These are phyloP conservation scores for Begonia peltatifolia DNA, from an alignment of 306 rosid species.

Conservation along the genomic window DNA sequence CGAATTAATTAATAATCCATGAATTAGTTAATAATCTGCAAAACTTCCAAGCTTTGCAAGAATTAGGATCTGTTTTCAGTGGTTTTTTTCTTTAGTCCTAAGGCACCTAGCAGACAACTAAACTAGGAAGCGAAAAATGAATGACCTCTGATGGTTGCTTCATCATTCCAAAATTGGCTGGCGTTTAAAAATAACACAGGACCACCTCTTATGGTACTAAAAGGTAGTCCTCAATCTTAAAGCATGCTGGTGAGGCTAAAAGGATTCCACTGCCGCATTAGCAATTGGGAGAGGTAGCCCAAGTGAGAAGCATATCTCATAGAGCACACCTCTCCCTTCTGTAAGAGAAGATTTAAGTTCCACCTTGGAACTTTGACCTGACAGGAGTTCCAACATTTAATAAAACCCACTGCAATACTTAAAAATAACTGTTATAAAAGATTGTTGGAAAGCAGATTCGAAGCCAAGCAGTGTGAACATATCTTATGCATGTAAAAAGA, in stretches of 20 bases:
- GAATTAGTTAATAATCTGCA: too few relatives aligned
- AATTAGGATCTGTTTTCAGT: too few relatives aligned
- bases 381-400: slow-evolving; percentile 38
- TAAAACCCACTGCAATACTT: slow-evolving; percentile 49
- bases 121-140: too few relatives aligned
- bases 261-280: slow-evolving; percentile 25
- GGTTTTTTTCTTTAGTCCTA: too few relatives aligned
- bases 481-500: slow-evolving; percentile 20
- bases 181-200: too few relatives aligned
- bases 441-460: too few relatives aligned
- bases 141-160: too few relatives aligned
- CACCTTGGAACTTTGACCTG: neutral
- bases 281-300: slow-evolving; percentile 41
- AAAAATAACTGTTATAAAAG: slow-evolving; percentile 40
- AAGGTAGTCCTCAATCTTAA: slow-evolving; percentile 10
- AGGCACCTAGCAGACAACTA: too few relatives aligned
- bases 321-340: slow-evolving; percentile 80
- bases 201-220: neutral
- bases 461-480: slow-evolving; percentile 22
- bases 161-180: too few relatives aligned
- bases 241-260: slow-evolving; percentile 21
- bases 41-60: too few relatives aligned
- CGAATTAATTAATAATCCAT: too few relatives aligned
- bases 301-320: slow-evolving; percentile 86
- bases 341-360: slow-evolving; percentile 35